Conservation (phyloP, 1,139 yeast genomes). For the Blastobotrys indianensis region DNA sequence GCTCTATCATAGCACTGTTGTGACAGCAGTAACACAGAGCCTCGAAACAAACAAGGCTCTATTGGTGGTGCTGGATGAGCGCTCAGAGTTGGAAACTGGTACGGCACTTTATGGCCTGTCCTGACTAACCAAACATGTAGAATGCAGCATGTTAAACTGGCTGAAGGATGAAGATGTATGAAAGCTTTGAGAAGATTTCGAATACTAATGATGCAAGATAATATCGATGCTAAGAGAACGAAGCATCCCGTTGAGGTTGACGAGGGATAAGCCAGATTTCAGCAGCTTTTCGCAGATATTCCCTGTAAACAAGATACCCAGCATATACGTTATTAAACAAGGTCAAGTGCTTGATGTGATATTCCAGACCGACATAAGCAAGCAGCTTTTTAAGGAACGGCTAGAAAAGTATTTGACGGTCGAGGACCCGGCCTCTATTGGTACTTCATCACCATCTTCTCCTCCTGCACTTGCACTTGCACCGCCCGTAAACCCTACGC, state of each 20-base stretch:
- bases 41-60: slow-evolving; percentile 13
- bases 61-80: slow-evolving; percentile 14
- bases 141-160: too few species aligned
- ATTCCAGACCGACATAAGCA: background rate
- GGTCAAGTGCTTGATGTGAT: slow-evolving; percentile 41
- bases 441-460: too few species aligned
- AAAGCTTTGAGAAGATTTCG: background rate
- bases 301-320: slow-evolving; percentile 43
- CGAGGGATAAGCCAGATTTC: slow-evolving; percentile 44
- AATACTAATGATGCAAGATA: background rate
- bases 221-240: background rate
- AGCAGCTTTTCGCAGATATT: slow-evolving; percentile 47
- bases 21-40: slow-evolving; percentile 16
- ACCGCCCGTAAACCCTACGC: too few species aligned
- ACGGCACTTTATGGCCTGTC: too few species aligned
- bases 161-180: too few species aligned
- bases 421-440: background rate
- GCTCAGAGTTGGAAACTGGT: background rate
- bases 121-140: too few species aligned
- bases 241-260: slow-evolving; percentile 42
- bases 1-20: slow-evolving; percentile 14
- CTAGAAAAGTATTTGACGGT: background rate
- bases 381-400: slow-evolving; percentile 1
- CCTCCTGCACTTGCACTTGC: too few species aligned
- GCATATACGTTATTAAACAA: slow-evolving; percentile 43